Evolutionary conservation across 2,329 filamentous ascomycete genomes (phyloP).

Genomic region (Neopestalotiopsis clavispora): DNA sequence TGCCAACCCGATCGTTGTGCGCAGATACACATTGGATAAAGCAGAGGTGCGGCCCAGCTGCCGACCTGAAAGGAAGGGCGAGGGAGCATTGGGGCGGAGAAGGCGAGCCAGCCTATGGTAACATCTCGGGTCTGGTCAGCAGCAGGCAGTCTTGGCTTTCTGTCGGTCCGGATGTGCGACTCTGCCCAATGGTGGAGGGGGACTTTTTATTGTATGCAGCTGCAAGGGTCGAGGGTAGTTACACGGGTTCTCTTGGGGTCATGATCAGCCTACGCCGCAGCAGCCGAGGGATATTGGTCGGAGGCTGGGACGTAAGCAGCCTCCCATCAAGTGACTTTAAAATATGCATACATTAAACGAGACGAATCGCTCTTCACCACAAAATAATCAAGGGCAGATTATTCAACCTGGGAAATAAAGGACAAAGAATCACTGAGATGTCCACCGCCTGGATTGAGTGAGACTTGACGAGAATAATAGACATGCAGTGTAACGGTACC

Average conservation of each 20-base stretch:
- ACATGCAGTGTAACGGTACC: neutral
- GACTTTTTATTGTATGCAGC: constrained; percentile 10
- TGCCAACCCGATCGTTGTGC: neutral
- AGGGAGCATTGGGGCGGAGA: neutral
- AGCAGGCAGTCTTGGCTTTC: neutral
- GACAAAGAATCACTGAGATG: neutral
- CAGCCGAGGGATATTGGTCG: neutral
- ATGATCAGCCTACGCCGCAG: constrained; percentile 11
- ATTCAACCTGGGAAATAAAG: neutral
- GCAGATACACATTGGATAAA: neutral
- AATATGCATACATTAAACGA: too few relatives aligned
- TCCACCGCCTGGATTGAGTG: neutral
- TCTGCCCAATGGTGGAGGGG: neutral
- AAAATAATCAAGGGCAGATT: neutral
- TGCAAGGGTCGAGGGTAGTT: constrained; percentile 16
- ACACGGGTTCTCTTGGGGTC: constrained; percentile 5
- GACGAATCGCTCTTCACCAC: too few relatives aligned
- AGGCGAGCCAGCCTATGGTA: neutral
- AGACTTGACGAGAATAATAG: neutral
- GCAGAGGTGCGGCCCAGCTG: neutral
- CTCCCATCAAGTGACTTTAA: neutral
- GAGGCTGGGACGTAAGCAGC: constrained; percentile 4
- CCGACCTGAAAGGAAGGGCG: neutral
- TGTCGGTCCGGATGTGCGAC: constrained; percentile 13
- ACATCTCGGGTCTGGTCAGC: constrained; percentile 6